phyloP scores from a whole-genome alignment of 495 filamentous ascomycete species.

The Penicillium paxilli region DNA sequence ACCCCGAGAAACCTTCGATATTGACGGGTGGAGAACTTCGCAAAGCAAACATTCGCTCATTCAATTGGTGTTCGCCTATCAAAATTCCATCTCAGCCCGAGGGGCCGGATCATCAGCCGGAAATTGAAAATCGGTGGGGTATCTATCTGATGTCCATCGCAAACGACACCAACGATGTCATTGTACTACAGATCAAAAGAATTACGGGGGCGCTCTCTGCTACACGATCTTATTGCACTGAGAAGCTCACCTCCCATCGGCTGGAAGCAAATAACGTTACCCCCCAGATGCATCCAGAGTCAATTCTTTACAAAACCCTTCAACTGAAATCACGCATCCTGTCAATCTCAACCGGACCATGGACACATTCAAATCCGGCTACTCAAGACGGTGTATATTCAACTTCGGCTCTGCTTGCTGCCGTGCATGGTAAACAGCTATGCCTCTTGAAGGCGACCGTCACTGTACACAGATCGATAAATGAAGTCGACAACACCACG shows the following conservation, averaged over 20 bases:
- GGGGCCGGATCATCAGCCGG: constrained; percentile 4
- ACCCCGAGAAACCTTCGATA: constrained; percentile 17
- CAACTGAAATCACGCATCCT: constrained; percentile 19
- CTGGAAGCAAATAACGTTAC: constrained; percentile 12
- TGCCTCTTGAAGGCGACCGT: constrained; percentile 29
- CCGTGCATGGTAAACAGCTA: constrained; percentile 30
- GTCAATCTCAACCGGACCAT: constrained; percentile 39
- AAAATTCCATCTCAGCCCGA: constrained; percentile 16
- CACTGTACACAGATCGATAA: constrained; percentile 4
- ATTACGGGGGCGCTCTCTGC: not conserved
- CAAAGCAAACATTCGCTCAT: constrained; percentile 38
- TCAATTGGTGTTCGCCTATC: constrained; percentile 42
- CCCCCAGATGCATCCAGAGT: constrained; percentile 18
- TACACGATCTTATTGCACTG: constrained; percentile 14
- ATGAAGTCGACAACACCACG: not conserved
- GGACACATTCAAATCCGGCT: constrained; percentile 13
- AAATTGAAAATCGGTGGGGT: constrained; percentile 42
- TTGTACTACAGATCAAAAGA: constrained; percentile 26
- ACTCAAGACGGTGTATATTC: constrained; percentile 3
- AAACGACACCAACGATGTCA: constrained; percentile 46
- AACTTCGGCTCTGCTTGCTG: constrained; percentile 28
- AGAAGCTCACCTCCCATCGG: constrained; percentile 26
- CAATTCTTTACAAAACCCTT: constrained; percentile 31
- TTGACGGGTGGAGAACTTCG: constrained; percentile 17
- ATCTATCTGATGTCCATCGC: constrained; percentile 33